These are phyloP conservation scores for Plantago major DNA, from an alignment of 257 asterid genomes.

Conservation along the genomic window DNA sequence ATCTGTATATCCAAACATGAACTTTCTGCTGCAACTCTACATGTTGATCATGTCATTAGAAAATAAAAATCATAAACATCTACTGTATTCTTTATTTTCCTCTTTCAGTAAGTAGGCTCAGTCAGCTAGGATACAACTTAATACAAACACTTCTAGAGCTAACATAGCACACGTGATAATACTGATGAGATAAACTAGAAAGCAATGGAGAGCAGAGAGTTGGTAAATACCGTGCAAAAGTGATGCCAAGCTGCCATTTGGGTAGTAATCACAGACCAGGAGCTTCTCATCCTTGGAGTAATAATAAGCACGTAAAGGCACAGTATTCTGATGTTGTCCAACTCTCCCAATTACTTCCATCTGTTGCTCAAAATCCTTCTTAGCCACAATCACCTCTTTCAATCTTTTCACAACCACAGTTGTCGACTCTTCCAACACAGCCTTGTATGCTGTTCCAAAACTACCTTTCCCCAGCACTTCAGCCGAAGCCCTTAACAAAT, in stretches of 20 bases:
- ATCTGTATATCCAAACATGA: no score
- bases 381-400: conserved; percentile 87
- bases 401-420: conserved; percentile 91
- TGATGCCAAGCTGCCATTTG: conserved; percentile 70
- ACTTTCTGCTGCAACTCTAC: no score
- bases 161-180: no score
- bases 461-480: conserved; percentile 94
- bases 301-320: conserved; percentile 86
- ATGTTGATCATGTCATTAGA: no score
- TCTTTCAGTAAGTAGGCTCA: no score
- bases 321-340: conserved; percentile 71
- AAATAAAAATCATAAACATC: no score
- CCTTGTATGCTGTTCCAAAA: conserved; percentile 92
- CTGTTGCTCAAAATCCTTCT: conserved; percentile 92
- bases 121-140: no score
- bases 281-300: conserved; percentile 98
- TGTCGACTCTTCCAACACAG: conserved; percentile 83
- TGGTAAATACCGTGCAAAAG: conserved; percentile 64
- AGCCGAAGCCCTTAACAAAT: conserved; percentile 88
- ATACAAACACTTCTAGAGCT: no score
- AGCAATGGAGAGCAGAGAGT: background rate
- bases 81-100: no score
- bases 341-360: conserved; percentile 82
- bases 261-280: conserved; percentile 69
- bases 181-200: background rate